A percentile compares a stretch with the other conserved stretches of the same genome.
These are phyloP conservation scores for Globisporangium canariense DNA, from an alignment of 352 stramenopile genomes.

Conservation along the genomic window DNA sequence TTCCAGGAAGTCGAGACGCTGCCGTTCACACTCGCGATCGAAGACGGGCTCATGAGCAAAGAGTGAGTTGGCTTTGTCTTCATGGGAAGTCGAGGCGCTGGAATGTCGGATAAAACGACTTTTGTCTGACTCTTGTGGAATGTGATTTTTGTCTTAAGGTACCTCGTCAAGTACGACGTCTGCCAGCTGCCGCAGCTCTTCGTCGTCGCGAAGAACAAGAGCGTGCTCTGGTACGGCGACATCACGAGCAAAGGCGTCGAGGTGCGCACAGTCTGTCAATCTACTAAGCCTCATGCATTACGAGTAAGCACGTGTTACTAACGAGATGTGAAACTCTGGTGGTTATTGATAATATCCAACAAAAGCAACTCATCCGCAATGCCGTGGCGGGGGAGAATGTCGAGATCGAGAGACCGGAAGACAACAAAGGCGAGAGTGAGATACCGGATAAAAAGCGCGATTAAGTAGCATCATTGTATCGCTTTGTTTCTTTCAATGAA, in stretches of 20 bases:
- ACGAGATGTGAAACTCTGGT: neutral
- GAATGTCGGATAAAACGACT: neutral
- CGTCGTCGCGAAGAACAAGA: slow-evolving; percentile 54
- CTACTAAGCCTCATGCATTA: neutral
- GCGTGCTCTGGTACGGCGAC: slow-evolving; percentile 55
- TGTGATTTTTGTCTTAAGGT: slow-evolving; percentile 21
- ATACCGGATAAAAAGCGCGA: slow-evolving; percentile 3
- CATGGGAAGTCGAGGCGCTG: neutral
- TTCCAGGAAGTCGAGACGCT: slow-evolving; percentile 54
- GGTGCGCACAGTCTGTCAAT: slow-evolving; percentile 17
- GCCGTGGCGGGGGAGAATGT: slow-evolving; percentile 34
- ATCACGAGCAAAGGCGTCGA: slow-evolving; percentile 31
- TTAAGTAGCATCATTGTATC: neutral
- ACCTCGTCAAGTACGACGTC: slow-evolving; percentile 65
- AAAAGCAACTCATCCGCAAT: slow-evolving; percentile 30
- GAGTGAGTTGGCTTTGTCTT: slow-evolving; percentile 24
- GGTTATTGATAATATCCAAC: neutral
- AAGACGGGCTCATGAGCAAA: slow-evolving; percentile 70
- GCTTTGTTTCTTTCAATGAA: neutral
- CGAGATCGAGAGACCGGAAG: slow-evolving; percentile 1
- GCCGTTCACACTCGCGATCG: slow-evolving; percentile 58
- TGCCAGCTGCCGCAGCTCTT: slow-evolving; percentile 54
- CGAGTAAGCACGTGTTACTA: neutral
- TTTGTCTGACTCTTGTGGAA: neutral
- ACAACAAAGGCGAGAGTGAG: neutral